Evolutionary conservation across 441 rosid species (phyloP).

Genomic region (Capsella rubella): DNA sequence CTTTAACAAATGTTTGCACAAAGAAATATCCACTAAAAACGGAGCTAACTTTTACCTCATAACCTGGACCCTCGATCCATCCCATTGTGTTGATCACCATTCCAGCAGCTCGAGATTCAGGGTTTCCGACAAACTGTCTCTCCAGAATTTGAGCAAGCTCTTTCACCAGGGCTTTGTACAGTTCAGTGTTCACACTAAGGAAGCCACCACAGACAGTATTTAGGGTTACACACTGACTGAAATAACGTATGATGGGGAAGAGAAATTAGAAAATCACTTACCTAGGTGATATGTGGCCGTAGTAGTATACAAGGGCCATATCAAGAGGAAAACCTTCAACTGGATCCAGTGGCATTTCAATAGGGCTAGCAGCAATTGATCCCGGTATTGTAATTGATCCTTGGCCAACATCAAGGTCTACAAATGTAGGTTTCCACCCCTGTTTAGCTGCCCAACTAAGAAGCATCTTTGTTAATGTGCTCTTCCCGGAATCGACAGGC

Average conservation of each 20-base stretch:
- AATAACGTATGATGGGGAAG: constrained; percentile 10
- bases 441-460: constrained; percentile 96
- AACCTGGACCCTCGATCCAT: constrained; percentile 92
- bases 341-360: constrained; percentile 91
- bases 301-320: constrained; percentile 86
- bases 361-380: constrained; percentile 86
- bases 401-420: constrained; percentile 93
- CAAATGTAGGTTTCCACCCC: constrained; percentile 89
- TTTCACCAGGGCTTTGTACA: constrained; percentile 76
- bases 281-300: constrained; percentile 85
- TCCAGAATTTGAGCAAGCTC: constrained; percentile 86
- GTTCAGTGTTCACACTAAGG: constrained; percentile 74
- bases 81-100: constrained; percentile 98
- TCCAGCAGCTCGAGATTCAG: constrained; percentile 84
- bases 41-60: constrained; percentile 61
- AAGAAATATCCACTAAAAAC: background rate
- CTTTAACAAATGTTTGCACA: background rate
- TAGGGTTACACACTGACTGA: background rate
- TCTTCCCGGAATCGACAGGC: constrained; percentile 89
- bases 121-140: constrained; percentile 73
- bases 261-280: constrained; percentile 38
- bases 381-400: constrained; percentile 90
- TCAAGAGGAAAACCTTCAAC: constrained; percentile 93
- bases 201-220: background rate
- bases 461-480: constrained; percentile 87